Conservation (phyloP, 176 grass and related monocot genomes). For the Oryza brachyantha region DNA sequence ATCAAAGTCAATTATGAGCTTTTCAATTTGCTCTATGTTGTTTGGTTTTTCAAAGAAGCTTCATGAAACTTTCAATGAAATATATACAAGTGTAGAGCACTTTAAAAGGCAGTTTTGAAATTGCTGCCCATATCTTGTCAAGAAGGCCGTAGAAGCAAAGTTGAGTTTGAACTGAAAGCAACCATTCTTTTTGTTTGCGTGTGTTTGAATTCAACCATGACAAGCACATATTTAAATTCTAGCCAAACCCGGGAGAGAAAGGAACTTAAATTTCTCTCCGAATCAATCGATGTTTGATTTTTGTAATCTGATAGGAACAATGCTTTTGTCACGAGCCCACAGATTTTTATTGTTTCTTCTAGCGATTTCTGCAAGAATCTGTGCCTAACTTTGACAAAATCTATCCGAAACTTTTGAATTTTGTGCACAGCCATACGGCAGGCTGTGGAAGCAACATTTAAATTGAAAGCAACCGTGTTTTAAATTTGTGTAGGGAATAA, state of each 20-base stretch:
- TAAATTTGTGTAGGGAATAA: background rate
- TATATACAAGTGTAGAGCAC: background rate
- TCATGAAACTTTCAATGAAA: background rate
- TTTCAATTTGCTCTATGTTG: background rate
- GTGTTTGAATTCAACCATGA: slow-evolving; percentile 3
- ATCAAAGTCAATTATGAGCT: background rate
- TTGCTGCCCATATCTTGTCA: background rate
- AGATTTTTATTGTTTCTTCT: background rate
- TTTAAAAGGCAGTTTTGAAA: background rate
- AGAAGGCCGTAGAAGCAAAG: background rate
- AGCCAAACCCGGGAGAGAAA: background rate
- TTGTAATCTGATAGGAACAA: background rate
- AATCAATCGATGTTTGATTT: background rate
- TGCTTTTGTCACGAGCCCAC: background rate
- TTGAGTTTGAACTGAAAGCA: background rate
- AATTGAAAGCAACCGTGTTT: background rate
- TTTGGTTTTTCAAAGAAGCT: background rate
- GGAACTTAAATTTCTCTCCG: background rate
- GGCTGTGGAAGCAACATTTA: background rate
- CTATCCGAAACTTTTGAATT: background rate
- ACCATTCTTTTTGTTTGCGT: background rate
- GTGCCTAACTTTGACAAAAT: background rate
- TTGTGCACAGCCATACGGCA: background rate
- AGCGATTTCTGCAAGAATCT: background rate
- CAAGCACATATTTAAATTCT: background rate